Evolutionary conservation across 2,329 filamentous ascomycete species (phyloP).

Genomic region (Penicillium capsulatum): DNA sequence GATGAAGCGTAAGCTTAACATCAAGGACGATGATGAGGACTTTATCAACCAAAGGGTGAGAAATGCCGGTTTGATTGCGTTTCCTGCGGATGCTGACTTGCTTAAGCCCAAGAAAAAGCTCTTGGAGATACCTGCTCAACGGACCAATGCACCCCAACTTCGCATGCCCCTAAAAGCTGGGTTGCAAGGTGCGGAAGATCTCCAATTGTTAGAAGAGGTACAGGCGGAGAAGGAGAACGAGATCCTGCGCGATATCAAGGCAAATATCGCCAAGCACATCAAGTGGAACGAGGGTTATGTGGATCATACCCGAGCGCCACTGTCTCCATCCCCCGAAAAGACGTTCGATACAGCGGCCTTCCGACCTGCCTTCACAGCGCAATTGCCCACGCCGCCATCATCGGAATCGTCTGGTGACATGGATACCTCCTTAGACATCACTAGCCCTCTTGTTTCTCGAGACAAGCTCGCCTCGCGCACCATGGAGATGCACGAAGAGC

Average conservation of each 20-base stretch:
- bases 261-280: conserved; percentile 80
- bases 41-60: conserved; percentile 88
- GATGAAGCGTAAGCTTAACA: conserved; percentile 79
- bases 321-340: conserved; percentile 71
- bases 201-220: conserved; percentile 71
- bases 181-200: conserved; percentile 72
- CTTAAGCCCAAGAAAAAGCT: conserved; percentile 67
- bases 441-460: conserved; percentile 29
- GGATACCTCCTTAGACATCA: conserved; percentile 36
- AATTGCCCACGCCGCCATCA: conserved; percentile 54
- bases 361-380: conserved; percentile 63
- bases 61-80: conserved; percentile 10
- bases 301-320: conserved; percentile 78
- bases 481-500: conserved; percentile 43
- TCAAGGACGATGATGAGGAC: conserved; percentile 91
- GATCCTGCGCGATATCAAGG: conserved; percentile 76
- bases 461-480: conserved; percentile 41
- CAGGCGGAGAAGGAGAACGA: conserved; percentile 76
- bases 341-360: conserved; percentile 57
- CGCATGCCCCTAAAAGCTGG: conserved; percentile 68
- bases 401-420: conserved; percentile 46
- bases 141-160: conserved; percentile 60
- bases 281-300: conserved; percentile 89
- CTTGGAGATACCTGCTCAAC: conserved; percentile 58
- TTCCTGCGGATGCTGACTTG: conserved; percentile 35